phyloP scores from a whole-genome alignment of 257 asterid genomes.

The Jasminum sambac region DNA sequence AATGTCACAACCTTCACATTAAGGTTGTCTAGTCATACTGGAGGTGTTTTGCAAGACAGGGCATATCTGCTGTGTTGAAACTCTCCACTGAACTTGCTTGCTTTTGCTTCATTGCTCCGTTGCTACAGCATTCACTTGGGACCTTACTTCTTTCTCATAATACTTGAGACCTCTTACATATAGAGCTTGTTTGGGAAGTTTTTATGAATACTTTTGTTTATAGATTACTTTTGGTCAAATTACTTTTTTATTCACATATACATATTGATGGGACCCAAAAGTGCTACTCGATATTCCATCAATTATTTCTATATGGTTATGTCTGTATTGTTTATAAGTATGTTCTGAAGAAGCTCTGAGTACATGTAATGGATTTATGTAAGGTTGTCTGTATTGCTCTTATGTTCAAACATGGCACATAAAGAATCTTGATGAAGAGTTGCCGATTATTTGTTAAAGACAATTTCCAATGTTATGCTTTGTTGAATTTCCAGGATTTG shows the following conservation, averaged over 20 bases:
- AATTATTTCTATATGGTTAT: too few relatives aligned
- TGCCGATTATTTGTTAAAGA: not conserved
- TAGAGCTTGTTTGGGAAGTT: not conserved
- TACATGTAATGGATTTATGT: not conserved
- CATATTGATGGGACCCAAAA: too few relatives aligned
- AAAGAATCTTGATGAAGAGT: conserved; percentile 2
- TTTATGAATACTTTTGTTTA: too few relatives aligned
- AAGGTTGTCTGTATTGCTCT: too few relatives aligned
- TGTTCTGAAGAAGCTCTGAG: too few relatives aligned
- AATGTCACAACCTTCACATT: not conserved
- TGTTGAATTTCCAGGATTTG: conserved; percentile 59
- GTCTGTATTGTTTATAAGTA: too few relatives aligned
- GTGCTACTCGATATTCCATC: too few relatives aligned
- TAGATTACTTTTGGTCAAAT: too few relatives aligned
- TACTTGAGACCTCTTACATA: conserved; percentile 9
- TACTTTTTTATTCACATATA: too few relatives aligned
- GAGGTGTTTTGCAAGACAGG: not conserved
- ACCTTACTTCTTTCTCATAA: not conserved
- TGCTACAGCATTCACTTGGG: not conserved
- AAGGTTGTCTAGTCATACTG: not conserved
- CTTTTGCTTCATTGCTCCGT: too few relatives aligned
- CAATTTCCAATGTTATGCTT: not conserved
- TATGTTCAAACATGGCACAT: conserved; percentile 13
- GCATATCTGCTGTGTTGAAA: too few relatives aligned
- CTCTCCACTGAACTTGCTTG: too few relatives aligned